Evolutionary conservation across 73 alveolate species (phyloP).

Genomic region (Durusdinium trenchii): DNA sequence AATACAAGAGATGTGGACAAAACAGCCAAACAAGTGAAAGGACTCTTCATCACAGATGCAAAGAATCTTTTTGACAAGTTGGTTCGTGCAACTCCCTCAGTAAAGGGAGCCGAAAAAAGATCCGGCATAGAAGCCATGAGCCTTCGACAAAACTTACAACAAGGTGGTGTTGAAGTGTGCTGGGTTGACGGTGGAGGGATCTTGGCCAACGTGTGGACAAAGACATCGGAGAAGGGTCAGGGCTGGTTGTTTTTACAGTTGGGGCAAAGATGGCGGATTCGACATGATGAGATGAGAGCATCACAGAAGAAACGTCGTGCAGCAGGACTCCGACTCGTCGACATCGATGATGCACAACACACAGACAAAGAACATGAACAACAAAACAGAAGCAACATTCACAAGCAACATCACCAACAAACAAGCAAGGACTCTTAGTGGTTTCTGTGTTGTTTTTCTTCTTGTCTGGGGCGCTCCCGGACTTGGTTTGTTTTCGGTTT

Average conservation of each 20-base stretch:
- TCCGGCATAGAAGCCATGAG: not conserved
- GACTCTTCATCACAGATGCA: not conserved
- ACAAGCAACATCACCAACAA: too few species aligned
- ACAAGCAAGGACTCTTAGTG: too few species aligned
- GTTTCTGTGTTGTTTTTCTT: too few species aligned
- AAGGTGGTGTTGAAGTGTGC: not conserved
- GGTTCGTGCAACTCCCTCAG: not conserved
- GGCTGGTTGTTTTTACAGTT: not conserved
- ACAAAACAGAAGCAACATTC: not conserved
- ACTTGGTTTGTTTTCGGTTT: not conserved
- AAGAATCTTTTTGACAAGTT: not conserved
- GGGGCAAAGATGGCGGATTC: not conserved
- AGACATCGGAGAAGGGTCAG: not conserved
- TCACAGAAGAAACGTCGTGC: not conserved
- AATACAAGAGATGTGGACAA: not conserved
- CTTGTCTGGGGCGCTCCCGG: not conserved
- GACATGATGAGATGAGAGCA: not conserved
- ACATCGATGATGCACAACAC: not conserved
- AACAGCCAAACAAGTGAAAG: not conserved
- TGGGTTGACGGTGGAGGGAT: conserved; percentile 24
- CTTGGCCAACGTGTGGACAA: not conserved
- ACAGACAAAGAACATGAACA: not conserved
- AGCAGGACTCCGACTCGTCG: not conserved
- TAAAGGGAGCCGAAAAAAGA: not conserved
- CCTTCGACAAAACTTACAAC: not conserved